Evolutionary conservation across 2,329 filamentous ascomycete genomes (phyloP), one percentile per base, ranked within the genome.

Genomic region (Fusarium beomiforme): DNA sequence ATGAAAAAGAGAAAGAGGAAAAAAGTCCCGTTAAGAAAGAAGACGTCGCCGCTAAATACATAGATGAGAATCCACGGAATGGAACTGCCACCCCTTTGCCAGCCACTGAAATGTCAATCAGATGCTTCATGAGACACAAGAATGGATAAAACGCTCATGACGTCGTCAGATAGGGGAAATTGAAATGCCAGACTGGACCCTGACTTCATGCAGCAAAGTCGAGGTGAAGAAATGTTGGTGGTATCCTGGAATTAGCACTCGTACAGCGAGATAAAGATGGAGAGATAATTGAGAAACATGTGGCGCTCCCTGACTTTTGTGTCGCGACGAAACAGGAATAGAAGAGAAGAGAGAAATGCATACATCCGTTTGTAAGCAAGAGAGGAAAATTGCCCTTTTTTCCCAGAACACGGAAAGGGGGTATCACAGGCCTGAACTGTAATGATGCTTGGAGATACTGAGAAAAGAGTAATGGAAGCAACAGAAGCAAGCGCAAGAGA

Each of bases 211-310:
- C 71, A 75, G 65, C 60, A 65, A 70, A 73, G 67, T 39, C 55
- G 61, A 68, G 57, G 50, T 68, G 36, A 68, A 73, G 47, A 68
- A 71, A 73, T 59, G 63, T 75, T 64, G 62, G 69, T 74, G 76
- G 73, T 78, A 78, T 77, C 77, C 73, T 77, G 61, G 68, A 72
- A 70, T 65, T 69, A 69, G 70, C 69, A 70, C 75, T 76, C 59
- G 59, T 76, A 69, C 73, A 76, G 59, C 59, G 53, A 74, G 70
- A 76, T 60, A 73, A 54, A 67, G 31, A 76, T 49, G 62, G 62
- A 72, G 69, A 75, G 53, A 71, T 36, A 59, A 42, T 54, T 50
- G 58, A 67, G 68, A 73, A 75, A 73, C 59, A 73, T 67, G 63
- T 64, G 61, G 68, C 68, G 70, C 73, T 73, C 71, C 73, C 59